phyloP scores from a whole-genome alignment of 768 basidiomycete species.

The Xerocomus brunneocitrinus region DNA sequence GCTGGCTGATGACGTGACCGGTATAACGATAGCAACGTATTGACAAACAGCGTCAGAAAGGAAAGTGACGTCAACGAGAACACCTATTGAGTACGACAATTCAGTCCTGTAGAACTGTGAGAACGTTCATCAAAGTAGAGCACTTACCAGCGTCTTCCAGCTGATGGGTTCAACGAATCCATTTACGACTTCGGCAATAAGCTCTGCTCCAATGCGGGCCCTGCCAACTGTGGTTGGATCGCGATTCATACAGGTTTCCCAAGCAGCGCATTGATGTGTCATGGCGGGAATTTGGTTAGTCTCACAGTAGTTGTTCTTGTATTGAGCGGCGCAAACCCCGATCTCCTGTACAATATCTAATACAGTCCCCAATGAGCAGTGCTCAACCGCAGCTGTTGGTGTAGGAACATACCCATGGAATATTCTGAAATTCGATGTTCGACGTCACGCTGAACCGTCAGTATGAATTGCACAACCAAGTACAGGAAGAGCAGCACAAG shows the following conservation, averaged over 20 bases:
- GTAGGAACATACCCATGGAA: constrained; percentile 61
- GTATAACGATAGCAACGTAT: constrained; percentile 73
- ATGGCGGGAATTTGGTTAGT: constrained; percentile 78
- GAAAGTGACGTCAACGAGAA: constrained; percentile 74
- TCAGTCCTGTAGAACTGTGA: constrained; percentile 18
- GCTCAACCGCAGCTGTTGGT: constrained; percentile 11
- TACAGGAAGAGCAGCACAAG: constrained; percentile 82
- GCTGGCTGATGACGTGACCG: constrained; percentile 58
- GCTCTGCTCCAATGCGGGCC: constrained; percentile 87
- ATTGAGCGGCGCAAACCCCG: constrained; percentile 73
- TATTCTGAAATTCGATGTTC: constrained; percentile 82
- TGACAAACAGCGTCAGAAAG: constrained; percentile 77
- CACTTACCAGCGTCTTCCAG: constrained; percentile 89
- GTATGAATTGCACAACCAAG: constrained; percentile 78
- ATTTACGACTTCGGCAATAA: constrained; percentile 94
- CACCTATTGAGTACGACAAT: constrained; percentile 37
- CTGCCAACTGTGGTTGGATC: constrained; percentile 88
- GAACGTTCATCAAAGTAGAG: constrained; percentile 8
- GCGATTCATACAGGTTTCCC: constrained; percentile 94
- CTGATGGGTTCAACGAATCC: constrained; percentile 96
- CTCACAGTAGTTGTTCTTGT: constrained; percentile 80
- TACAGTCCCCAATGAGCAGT: constrained; percentile 15
- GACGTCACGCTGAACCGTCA: constrained; percentile 88
- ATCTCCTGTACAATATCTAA: constrained; percentile 92
- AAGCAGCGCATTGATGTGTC: constrained; percentile 77